Evolutionary conservation across 2,329 filamentous ascomycete species (phyloP).

Genomic region (Clarireedia paspali): DNA sequence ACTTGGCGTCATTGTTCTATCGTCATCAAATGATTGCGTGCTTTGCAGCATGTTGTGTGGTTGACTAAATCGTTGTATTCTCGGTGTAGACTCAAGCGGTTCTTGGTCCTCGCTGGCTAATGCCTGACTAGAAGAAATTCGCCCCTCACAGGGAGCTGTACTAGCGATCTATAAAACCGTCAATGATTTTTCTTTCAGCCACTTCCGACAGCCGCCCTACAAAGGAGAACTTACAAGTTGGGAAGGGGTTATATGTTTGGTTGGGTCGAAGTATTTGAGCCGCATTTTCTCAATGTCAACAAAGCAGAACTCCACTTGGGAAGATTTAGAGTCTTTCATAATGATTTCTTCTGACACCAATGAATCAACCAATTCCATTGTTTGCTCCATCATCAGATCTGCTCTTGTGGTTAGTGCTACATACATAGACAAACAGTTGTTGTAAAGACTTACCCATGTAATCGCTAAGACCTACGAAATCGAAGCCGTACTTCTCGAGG

Average conservation of each 20-base stretch:
- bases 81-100: too few species aligned
- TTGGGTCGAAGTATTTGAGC: background rate
- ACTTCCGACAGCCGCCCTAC: too few species aligned
- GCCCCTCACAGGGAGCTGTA: background rate
- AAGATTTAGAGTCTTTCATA: slow-evolving; percentile 2
- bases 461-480: slow-evolving; percentile 9
- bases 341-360: slow-evolving; percentile 9
- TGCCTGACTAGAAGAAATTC: too few species aligned
- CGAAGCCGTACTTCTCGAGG: slow-evolving; percentile 6
- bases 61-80: too few species aligned
- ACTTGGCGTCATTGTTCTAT: background rate
- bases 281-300: background rate
- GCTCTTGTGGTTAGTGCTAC: background rate
- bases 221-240: background rate
- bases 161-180: background rate
- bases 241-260: background rate
- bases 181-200: too few species aligned
- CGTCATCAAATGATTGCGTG: background rate
- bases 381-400: background rate
- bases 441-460: background rate
- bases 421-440: background rate
- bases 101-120: too few species aligned
- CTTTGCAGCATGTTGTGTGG: too few species aligned
- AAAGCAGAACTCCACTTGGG: background rate
- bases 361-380: slow-evolving; percentile 4